A percentile compares a stretch with the other conserved stretches of the same genome.
These are phyloP conservation scores for Rheum nobile DNA, from an alignment of 148 eudicot genomes.

Conservation along the genomic window DNA sequence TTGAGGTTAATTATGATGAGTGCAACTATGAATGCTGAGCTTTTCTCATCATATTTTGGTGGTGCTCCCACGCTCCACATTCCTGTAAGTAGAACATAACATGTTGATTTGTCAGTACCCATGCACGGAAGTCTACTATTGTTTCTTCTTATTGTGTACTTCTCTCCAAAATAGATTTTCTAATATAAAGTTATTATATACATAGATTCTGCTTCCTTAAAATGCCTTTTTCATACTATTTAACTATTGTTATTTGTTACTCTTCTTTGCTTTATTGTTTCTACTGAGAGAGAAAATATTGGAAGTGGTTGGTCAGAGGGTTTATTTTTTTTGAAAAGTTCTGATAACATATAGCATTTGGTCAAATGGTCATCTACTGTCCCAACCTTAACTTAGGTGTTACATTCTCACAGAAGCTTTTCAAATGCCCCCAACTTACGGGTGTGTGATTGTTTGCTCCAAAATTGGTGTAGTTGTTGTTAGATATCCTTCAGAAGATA, in stretches of 20 bases:
- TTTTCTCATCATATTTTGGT: conserved; percentile 84
- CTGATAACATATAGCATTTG: background rate
- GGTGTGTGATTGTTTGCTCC: background rate
- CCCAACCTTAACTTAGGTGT: background rate
- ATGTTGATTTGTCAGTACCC: background rate
- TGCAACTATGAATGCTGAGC: conserved; percentile 90
- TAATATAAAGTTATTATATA: no score
- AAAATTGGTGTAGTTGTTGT: background rate
- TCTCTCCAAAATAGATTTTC: no score
- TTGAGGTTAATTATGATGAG: conserved; percentile 88
- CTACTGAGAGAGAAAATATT: background rate
- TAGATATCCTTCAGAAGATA: background rate
- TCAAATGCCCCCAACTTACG: background rate
- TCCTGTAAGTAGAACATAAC: conserved; percentile 56
- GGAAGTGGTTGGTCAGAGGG: background rate
- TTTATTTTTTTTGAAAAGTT: background rate
- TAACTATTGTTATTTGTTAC: background rate
- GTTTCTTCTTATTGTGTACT: no score
- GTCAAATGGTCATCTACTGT: background rate
- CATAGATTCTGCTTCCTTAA: no score
- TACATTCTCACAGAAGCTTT: background rate
- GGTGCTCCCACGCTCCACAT: conserved; percentile 95
- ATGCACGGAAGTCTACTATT: background rate
- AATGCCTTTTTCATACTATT: no score
- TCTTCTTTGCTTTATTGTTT: background rate